phyloP scores from a whole-genome alignment of 1,284 basidiomycete species.

The Boletus calvinii region DNA sequence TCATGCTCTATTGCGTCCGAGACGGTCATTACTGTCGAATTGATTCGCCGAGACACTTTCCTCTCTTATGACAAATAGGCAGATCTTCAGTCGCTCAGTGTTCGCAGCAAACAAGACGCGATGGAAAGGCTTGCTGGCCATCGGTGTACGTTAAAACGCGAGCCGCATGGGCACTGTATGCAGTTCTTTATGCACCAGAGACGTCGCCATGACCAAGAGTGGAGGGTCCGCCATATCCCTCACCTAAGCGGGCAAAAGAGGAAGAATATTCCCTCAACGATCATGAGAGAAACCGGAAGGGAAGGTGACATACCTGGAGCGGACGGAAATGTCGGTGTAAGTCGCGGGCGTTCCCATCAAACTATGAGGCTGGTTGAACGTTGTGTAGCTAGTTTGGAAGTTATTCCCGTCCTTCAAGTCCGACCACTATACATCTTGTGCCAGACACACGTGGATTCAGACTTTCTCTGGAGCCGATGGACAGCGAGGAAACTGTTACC shows the following conservation, averaged over 20 bases:
- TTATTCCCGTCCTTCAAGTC: too few relatives aligned
- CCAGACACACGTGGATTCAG: too few relatives aligned
- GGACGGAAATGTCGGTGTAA: too few relatives aligned
- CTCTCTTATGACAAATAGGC: slow-evolving; percentile 5
- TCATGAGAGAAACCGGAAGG: not conserved
- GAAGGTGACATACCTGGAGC: slow-evolving; percentile 20
- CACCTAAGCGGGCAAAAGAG: slow-evolving; percentile 5
- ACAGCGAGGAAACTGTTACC: too few relatives aligned
- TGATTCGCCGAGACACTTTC: slow-evolving; percentile 27
- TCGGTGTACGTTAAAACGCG: slow-evolving; percentile 27
- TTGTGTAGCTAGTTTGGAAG: too few relatives aligned
- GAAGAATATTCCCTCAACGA: not conserved
- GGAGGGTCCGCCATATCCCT: slow-evolving; percentile 16
- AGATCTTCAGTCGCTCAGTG: not conserved
- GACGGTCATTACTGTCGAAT: not conserved
- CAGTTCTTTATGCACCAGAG: slow-evolving; percentile 24
- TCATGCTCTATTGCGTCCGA: not conserved
- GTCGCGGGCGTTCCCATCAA: too few relatives aligned
- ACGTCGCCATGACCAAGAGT: slow-evolving; percentile 25
- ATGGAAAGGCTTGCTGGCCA: too few relatives aligned
- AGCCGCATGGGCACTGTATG: slow-evolving; percentile 26
- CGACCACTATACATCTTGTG: too few relatives aligned
- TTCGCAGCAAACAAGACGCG: not conserved
- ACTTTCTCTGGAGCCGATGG: too few relatives aligned
- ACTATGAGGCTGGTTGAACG: too few relatives aligned